Evolutionary conservation across 2,329 filamentous ascomycete species (phyloP), one percentile per base, ranked within the genome.

Genomic region (Bipolaris oryzae): DNA sequence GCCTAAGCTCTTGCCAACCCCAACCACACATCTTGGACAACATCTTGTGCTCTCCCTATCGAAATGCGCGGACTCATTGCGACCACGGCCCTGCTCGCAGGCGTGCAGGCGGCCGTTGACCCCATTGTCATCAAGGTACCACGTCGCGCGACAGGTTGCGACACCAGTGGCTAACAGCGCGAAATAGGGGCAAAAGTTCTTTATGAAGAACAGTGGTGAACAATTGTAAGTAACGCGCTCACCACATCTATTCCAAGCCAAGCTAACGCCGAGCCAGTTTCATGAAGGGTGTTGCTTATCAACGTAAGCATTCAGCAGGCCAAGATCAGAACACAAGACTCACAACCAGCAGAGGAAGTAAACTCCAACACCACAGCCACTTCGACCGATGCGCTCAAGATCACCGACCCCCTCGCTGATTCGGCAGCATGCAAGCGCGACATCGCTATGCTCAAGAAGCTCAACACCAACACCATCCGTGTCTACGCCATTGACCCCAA

Each of bases 251-350:
- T 16, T n/a, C 6, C 15, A 13, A 47, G 28, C 60, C 43, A 56
- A 25, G 46, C 62, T 68, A 67, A 68, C 63, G 55, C 44, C n/a
- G 31, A 13, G 33, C 16, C 44, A 85, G 83, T 80, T 96, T 87
- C 83, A 91, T 98, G 78, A 91, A 89, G 78, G 95, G 95, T 80
- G 84, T 99, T 68, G 95, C 95, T 66, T 99, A 99, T 81, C 95
- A 99, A 82, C 87, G 42, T 80, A 74, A 64, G 70, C 59, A 25
- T 42, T 5, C 10, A 6, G 13, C 20, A 47, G 18, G 21, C 9
- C 35, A 18, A 15, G 7, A 7, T 7, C 39, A 38, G 15, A 39
- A 31, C n/a, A 47, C 15, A 58, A 43, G 37, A 16, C 66, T 66
- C 21, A 56, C 58, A 53, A 5, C 21, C 16, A 33, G 52, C 58